Evolutionary conservation across 768 basidiomycete species (phyloP).

Genomic region (Leccinum variicolor): DNA sequence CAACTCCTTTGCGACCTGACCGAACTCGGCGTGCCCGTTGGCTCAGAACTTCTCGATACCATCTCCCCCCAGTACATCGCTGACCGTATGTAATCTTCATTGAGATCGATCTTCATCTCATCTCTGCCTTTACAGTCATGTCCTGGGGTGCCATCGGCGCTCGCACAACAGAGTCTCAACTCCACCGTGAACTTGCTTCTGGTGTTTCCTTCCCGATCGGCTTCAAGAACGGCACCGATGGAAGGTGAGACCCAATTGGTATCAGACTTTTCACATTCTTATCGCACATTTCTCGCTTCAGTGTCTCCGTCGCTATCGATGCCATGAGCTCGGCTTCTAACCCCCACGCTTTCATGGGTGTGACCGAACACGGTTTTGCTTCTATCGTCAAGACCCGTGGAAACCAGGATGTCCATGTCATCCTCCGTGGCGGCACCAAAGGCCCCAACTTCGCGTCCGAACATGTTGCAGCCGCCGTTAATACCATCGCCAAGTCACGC

Average conservation of each 20-base stretch:
- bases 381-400: conserved; percentile 91
- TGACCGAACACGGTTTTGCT: conserved; percentile 85
- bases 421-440: conserved; percentile 87
- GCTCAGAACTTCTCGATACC: conserved; percentile 89
- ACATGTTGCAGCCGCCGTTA: conserved; percentile 61
- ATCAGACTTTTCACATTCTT: background rate
- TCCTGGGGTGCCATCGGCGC: conserved; percentile 98
- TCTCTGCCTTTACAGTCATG: conserved; percentile 43
- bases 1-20: conserved; percentile 92
- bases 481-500: conserved; percentile 62
- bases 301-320: conserved; percentile 88
- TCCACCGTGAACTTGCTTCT: conserved; percentile 94
- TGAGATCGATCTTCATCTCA: background rate
- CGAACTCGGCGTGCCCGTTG: conserved; percentile 85
- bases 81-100: conserved; percentile 50
- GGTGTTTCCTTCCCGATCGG: conserved; percentile 97
- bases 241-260: conserved; percentile 45
- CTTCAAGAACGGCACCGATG: conserved; percentile 99
- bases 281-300: conserved; percentile 20
- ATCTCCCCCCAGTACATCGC: conserved; percentile 81
- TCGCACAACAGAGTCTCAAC: conserved; percentile 94
- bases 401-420: conserved; percentile 88
- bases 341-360: conserved; percentile 96
- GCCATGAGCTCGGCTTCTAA: conserved; percentile 92
- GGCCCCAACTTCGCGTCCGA: conserved; percentile 88